Conservation (phyloP, 331 rosid genomes). For the Acacia concinna region DNA sequence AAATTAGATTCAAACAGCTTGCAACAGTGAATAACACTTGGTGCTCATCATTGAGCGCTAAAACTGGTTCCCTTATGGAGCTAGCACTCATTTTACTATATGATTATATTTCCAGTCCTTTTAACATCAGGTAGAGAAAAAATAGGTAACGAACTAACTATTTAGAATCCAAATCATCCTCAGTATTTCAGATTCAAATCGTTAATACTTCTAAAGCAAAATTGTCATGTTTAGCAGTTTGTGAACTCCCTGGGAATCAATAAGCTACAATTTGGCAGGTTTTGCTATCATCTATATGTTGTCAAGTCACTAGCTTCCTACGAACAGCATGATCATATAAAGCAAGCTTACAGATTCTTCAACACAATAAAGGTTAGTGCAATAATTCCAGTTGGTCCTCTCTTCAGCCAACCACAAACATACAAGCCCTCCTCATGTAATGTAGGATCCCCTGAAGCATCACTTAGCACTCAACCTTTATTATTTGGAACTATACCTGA, state of each 20-base stretch:
- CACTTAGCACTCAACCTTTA: constrained; percentile 69
- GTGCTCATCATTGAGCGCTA: no score
- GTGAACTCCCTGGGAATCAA: not conserved
- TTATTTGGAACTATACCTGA: constrained; percentile 84
- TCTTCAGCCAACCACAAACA: constrained; percentile 95
- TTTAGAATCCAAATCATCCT: not conserved
- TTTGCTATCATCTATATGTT: no score
- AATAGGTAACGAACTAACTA: not conserved
- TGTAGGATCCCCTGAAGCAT: constrained; percentile 45
- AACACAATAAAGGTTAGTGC: no score
- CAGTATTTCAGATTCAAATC: not conserved
- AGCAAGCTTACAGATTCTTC: no score
- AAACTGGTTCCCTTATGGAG: not conserved
- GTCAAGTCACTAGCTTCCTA: no score
- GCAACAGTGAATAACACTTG: no score
- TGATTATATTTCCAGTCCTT: not conserved
- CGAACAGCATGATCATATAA: no score
- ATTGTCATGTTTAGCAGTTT: not conserved
- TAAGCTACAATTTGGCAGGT: not conserved
- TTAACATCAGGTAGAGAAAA: not conserved
- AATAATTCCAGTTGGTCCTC: no score
- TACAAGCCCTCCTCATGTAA: constrained; percentile 74
- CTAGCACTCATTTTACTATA: not conserved
- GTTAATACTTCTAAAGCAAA: constrained; percentile 16
- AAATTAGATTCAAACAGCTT: no score